These are phyloP conservation scores for Aspergillus fumigatus DNA, from an alignment of 2,329 filamentous ascomycete species.

Conservation along the genomic window DNA sequence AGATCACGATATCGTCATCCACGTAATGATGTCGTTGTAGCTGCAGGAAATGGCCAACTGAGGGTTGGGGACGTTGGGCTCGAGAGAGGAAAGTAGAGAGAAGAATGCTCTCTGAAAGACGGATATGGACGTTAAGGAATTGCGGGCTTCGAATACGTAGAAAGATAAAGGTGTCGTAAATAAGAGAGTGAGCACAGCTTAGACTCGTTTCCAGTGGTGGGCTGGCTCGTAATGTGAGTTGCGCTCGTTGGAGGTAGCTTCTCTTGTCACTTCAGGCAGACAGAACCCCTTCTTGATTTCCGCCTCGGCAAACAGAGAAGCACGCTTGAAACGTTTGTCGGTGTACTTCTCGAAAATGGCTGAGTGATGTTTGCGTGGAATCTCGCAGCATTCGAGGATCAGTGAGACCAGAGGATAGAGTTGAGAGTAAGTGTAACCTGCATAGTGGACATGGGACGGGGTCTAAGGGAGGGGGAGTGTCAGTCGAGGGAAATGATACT, in stretches of 20 bases:
- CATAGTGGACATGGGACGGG: slow-evolving; percentile 82
- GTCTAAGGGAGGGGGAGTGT: slow-evolving; percentile 50
- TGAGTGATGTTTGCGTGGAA: slow-evolving; percentile 72
- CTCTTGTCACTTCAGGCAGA: slow-evolving; percentile 37
- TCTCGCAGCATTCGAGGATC: slow-evolving; percentile 83
- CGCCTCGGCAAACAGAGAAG: slow-evolving; percentile 71
- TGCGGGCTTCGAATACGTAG: neutral
- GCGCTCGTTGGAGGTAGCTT: slow-evolving; percentile 11
- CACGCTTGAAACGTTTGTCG: slow-evolving; percentile 80
- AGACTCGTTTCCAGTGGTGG: slow-evolving; percentile 17
- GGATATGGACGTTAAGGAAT: neutral
- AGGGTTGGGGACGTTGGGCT: neutral
- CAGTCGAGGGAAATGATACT: slow-evolving; percentile 10
- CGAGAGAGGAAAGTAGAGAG: slow-evolving; percentile 8
- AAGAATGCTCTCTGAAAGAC: neutral
- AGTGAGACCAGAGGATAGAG: slow-evolving; percentile 70
- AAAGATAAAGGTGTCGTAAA: slow-evolving; percentile 3
- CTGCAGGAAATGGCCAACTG: neutral
- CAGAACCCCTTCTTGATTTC: slow-evolving; percentile 62
- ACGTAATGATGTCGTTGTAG: neutral
- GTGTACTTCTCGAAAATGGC: slow-evolving; percentile 91
- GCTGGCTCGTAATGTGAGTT: slow-evolving; percentile 10
- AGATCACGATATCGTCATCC: neutral
- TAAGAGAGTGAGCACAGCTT: slow-evolving; percentile 6
- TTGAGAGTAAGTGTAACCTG: slow-evolving; percentile 84